phyloP scores from a whole-genome alignment of 2,329 filamentous ascomycete genomes.

The Fusarium illudens region DNA sequence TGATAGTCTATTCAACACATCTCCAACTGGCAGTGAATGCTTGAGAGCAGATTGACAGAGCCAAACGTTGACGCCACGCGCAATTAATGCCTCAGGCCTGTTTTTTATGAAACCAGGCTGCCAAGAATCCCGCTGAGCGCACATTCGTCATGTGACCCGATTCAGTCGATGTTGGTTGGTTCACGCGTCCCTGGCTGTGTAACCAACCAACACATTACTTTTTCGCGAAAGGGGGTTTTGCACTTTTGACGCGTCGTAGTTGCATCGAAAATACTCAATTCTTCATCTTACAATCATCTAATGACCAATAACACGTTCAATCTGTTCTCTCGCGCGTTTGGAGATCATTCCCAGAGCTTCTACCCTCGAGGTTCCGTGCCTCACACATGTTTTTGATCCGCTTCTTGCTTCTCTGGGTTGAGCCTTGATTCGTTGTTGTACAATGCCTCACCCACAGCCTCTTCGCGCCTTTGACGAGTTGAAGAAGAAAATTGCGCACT shows the following conservation, averaged over 20 bases:
- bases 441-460: constrained; percentile 5
- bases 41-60: neutral
- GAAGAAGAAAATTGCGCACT: constrained; percentile 6
- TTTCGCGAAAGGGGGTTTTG: neutral
- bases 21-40: neutral
- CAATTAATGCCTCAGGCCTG: neutral
- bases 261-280: too few relatives aligned
- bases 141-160: neutral
- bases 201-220: neutral
- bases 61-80: neutral
- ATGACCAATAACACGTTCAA: rapidly evolving
- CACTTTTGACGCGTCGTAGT: neutral
- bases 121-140: neutral
- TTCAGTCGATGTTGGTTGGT: neutral
- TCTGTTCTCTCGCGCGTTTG: too few relatives aligned
- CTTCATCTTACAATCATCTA: neutral
- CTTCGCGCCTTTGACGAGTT: constrained; percentile 4
- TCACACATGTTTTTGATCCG: too few relatives aligned
- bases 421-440: too few relatives aligned
- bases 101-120: neutral
- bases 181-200: neutral
- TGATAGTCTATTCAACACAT: neutral
- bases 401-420: too few relatives aligned
- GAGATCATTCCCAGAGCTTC: too few relatives aligned
- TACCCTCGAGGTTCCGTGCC: too few relatives aligned